Base-by-base conservation (phyloP, 2,329 filamentous ascomycete genomes). In the Xylaria sp. region DNA sequence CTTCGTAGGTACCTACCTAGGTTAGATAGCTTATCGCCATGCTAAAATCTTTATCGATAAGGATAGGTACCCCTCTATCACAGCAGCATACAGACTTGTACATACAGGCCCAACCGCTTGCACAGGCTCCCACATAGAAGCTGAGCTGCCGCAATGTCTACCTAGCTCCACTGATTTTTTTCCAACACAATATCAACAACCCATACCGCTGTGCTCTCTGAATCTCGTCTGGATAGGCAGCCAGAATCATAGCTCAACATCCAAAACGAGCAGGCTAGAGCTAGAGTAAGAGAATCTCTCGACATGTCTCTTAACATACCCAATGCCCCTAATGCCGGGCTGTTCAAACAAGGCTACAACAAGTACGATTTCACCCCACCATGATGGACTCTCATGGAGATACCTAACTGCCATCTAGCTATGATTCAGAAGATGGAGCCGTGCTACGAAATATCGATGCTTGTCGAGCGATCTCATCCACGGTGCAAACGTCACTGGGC, bases 381-480 rank as follows among this genome's bases (percentile, higher is more conserved):
- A 76, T 76, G 66, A 72, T 62, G 16, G 66, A 63, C 65, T 65
- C 51, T 35, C 16, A 53, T 40, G n/a, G 68, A 63, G 58, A 62
- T 60, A 55, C 37, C 60, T 74, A 76, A 83, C 83, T 74, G 79
- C 72, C 50, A 44, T 74, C 70, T 79, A 98, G 97, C 88, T 97
- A 99, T 85, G 95, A 98, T 81, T 91, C 95, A 70, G 97, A 99
- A 90, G 96, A 99, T 92, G 96, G 96, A 80, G 97, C 96, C 75
- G 94, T 99, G 75, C 88, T 98, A 74, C 94, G 96, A 79, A 99
- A 99, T 83, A 98, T 99, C 84, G 97, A 99, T 80, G 96, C 97
- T 80, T 99, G 96, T 86, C 90, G 94, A 73, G 93, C 96, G 74
- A 98, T 99, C 82, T 91, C 96, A 68, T 93, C 92, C 77, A 99